A percentile compares a stretch with the other conserved stretches of the same genome.
Conservation (phyloP, 106 monocot genomes). For the Amphibolis antarctica region DNA sequence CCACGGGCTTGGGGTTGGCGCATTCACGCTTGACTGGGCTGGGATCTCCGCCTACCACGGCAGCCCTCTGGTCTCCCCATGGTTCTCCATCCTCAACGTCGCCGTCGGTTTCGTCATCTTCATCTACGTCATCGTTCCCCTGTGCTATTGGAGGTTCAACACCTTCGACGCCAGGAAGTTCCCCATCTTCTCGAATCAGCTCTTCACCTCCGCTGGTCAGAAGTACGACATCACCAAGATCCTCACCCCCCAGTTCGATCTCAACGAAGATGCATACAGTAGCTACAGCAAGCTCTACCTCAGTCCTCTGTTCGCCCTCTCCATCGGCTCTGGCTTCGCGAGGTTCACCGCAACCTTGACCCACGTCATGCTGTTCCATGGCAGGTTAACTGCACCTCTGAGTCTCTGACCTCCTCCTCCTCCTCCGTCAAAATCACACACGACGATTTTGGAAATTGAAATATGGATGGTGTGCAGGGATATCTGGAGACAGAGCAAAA, state of each 20-base stretch:
- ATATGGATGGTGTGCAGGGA: slow-evolving; percentile 45
- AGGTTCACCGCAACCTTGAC: slow-evolving; percentile 63
- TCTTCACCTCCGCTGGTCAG: slow-evolving; percentile 54
- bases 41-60: slow-evolving; percentile 89
- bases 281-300: slow-evolving; percentile 71
- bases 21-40: slow-evolving; percentile 87
- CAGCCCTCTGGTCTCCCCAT: slow-evolving; percentile 72
- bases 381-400: slow-evolving; percentile 26
- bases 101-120: slow-evolving; percentile 79
- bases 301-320: slow-evolving; percentile 72
- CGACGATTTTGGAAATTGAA: too few species aligned
- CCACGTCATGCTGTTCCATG: slow-evolving; percentile 73
- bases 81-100: slow-evolving; percentile 66
- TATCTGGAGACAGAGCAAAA: slow-evolving; percentile 79
- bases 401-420: neutral
- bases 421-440: too few species aligned
- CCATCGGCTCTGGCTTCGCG: slow-evolving; percentile 74
- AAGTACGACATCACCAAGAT: slow-evolving; percentile 66
- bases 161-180: slow-evolving; percentile 72
- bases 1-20: slow-evolving; percentile 75
- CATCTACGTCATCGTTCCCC: slow-evolving; percentile 71
- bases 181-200: slow-evolving; percentile 85
- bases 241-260: slow-evolving; percentile 46
- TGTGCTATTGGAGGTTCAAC: slow-evolving; percentile 82
- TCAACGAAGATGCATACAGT: slow-evolving; percentile 65